A percentile compares a stretch with the other conserved stretches of the same genome.
phyloP scores from a whole-genome alignment of 139 green algal genomes.

The Dunaliella sp. region DNA sequence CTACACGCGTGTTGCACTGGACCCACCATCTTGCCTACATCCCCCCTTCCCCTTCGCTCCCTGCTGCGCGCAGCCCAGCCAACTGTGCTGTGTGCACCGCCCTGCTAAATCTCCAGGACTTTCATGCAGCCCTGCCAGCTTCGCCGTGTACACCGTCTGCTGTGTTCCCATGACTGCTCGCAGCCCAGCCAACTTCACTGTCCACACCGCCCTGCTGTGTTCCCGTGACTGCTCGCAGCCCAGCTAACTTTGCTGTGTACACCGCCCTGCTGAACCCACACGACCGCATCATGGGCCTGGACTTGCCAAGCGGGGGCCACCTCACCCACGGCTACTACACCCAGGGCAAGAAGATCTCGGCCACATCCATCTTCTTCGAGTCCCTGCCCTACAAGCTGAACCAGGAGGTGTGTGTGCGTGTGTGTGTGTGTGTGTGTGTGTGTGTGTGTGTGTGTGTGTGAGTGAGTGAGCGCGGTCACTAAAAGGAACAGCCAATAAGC shows the following conservation, averaged over 20 bases:
- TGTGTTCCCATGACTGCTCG: too few species aligned
- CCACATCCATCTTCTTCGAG: conserved; percentile 97
- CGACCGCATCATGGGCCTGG: conserved; percentile 97
- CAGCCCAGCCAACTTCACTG: too few species aligned
- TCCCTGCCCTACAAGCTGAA: conserved; percentile 93
- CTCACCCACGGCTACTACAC: conserved; percentile 97
- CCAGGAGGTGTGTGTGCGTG: conserved; percentile 39
- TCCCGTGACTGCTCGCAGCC: too few species aligned
- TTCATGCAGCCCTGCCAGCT: too few species aligned
- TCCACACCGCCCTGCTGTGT: too few species aligned
- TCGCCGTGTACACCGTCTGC: too few species aligned
- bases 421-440: background rate
- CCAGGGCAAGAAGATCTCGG: conserved; percentile 95
- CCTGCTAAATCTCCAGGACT: conserved; percentile 94
- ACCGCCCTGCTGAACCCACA: conserved; percentile 95
- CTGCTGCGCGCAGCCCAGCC: too few species aligned
- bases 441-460: background rate
- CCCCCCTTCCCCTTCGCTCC: too few species aligned
- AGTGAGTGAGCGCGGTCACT: too few species aligned
- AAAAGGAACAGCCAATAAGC: too few species aligned
- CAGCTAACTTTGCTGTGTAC: conserved; percentile 99
- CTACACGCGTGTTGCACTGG: too few species aligned
- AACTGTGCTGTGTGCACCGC: conserved; percentile 99
- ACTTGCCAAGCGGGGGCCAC: conserved; percentile 95
- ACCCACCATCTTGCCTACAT: too few species aligned